Evolutionary conservation across 495 filamentous ascomycete genomes (phyloP), one percentile per base, ranked within the genome.

Genomic region (Terfezia boudieri): DNA sequence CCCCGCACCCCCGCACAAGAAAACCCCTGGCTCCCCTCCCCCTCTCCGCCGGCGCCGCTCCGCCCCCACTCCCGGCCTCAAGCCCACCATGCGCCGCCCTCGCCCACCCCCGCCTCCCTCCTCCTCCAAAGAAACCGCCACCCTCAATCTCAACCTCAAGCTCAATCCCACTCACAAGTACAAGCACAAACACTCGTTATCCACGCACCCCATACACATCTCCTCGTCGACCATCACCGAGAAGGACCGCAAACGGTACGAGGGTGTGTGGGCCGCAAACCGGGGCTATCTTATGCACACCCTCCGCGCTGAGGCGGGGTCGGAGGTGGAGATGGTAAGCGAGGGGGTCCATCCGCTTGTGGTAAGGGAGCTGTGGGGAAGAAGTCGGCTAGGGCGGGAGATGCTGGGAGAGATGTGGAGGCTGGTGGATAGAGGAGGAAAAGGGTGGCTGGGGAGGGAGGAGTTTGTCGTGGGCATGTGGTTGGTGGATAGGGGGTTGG

Each of bases 401-500:
- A 74, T 79, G 60, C 70, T 96, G 43, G 84, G 77, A 46, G 81
- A 85, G 65, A 76, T 94, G 35, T 96, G 85, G 82, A 76, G 83
- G 52, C 72, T 96, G 9, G 89, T 96, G 16, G 84, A 93, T 67
- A 63, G 73, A 2, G 66, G 71, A 11, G 65, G 71, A 11, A 69
- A 71, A 22, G 84, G 84, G 43, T 67, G 64, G 51, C 67, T 98
- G 54, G 73, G 70, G 22, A 77, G 76, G 63, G 78, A 85, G 41
- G 86, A 95, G 73, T 95, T 95, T 67, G 83, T 95, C 36, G 86
- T 95, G 43, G 90, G 90, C 11, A 78, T 88, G 74, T 98, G 90
- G 90, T 71, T 98, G 50, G 78, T 98, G 54, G 90, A 98, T 67
- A 86, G 94, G 69, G 71, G 80, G 59, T 69, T 96, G 38, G 83